These are phyloP conservation scores for Elaeis guineensis DNA, from an alignment of 176 grass and related monocot species.

Conservation along the genomic window DNA sequence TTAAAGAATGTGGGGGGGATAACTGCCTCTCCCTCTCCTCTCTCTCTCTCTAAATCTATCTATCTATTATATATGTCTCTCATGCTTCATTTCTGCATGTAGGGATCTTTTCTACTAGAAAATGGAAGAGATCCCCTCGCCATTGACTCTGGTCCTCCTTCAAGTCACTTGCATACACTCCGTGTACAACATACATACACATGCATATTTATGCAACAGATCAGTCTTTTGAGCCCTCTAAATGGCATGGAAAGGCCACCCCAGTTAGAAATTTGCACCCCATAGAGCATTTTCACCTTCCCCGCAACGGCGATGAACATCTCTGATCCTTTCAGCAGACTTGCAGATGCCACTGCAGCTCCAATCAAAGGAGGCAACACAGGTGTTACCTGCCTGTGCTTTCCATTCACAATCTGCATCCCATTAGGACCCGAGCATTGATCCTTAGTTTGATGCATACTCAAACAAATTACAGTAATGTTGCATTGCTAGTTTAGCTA, in stretches of 20 bases:
- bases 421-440: too few relatives aligned
- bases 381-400: conserved; percentile 7
- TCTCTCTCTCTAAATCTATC: neutral
- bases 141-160: neutral
- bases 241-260: neutral
- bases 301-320: conserved; percentile 4
- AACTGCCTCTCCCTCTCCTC: neutral
- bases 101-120: neutral
- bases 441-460: too few relatives aligned
- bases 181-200: too few relatives aligned
- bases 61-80: too few relatives aligned
- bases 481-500: too few relatives aligned
- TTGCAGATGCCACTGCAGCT: conserved; percentile 4
- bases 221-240: neutral
- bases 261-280: neutral
- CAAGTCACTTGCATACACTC: too few relatives aligned
- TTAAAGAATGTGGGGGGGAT: conserved; percentile 6
- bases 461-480: too few relatives aligned
- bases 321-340: conserved; percentile 3
- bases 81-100: too few relatives aligned
- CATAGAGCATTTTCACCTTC: conserved; percentile 4
- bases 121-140: neutral
- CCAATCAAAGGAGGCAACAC: conserved; percentile 10
- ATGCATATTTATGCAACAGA: neutral
- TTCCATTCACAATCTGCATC: conserved; percentile 14